These are phyloP conservation scores for Tylopilus vinaceipallidus DNA, from an alignment of 768 basidiomycete genomes.

Conservation along the genomic window DNA sequence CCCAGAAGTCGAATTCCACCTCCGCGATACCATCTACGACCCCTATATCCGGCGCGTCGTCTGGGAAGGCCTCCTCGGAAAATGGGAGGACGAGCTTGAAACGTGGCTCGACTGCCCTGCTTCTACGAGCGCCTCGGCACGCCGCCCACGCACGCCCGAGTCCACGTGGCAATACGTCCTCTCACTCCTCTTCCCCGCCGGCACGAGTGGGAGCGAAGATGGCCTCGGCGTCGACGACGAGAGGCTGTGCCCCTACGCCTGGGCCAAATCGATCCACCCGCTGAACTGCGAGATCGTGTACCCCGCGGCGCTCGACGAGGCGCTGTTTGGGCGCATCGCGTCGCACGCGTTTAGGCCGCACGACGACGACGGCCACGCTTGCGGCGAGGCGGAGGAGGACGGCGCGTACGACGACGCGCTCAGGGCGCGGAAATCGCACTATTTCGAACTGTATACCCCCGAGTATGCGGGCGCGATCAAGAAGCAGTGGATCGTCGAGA, in stretches of 20 bases:
- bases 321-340: conserved; percentile 24
- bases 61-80: conserved; percentile 75
- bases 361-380: conserved; percentile 2
- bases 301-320: conserved; percentile 64
- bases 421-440: conserved; percentile 25
- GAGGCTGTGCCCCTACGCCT: conserved; percentile 71
- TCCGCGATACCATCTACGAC: conserved; percentile 84
- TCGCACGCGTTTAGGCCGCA: conserved; percentile 19
- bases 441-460: conserved; percentile 79
- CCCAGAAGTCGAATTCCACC: conserved; percentile 57
- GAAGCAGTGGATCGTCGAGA: conserved; percentile 71
- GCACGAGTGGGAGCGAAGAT: conserved; percentile 13
- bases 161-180: conserved; percentile 29
- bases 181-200: conserved; percentile 3
- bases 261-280: conserved; percentile 69
- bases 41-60: conserved; percentile 84
- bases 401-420: not conserved
- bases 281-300: conserved; percentile 85
- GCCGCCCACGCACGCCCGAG: conserved; percentile 4
- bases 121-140: not conserved
- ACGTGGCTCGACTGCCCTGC: conserved; percentile 70
- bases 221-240: conserved; percentile 48
- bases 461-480: conserved; percentile 72
- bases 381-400: not conserved
- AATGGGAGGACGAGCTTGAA: conserved; percentile 59